phyloP scores from a whole-genome alignment of 2,329 filamentous ascomycete genomes.

The Drechmeria coniospora region DNA sequence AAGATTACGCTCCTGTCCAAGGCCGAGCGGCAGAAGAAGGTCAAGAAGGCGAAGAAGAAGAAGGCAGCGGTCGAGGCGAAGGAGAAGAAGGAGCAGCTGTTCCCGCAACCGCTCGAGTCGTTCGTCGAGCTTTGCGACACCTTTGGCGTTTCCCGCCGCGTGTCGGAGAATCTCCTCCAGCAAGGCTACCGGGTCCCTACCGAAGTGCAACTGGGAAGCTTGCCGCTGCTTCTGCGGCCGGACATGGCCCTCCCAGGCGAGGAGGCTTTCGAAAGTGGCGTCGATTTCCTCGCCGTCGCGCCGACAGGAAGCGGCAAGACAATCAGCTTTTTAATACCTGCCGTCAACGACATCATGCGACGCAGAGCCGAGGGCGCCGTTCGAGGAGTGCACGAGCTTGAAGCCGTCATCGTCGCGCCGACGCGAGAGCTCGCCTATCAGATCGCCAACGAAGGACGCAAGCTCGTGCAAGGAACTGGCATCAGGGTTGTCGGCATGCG shows the following conservation, averaged over 20 bases:
- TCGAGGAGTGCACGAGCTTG: slow-evolving; percentile 30
- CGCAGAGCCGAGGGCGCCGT: slow-evolving; percentile 31
- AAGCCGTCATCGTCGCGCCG: slow-evolving; percentile 59
- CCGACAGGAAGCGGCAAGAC: slow-evolving; percentile 97
- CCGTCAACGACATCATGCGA: slow-evolving; percentile 60
- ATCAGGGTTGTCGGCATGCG: slow-evolving; percentile 69
- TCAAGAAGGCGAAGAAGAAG: slow-evolving; percentile 41
- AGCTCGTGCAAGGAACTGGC: slow-evolving; percentile 60
- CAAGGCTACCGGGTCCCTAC: slow-evolving; percentile 82
- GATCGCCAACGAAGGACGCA: slow-evolving; percentile 74
- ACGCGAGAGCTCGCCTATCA: slow-evolving; percentile 67
- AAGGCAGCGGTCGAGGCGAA: slow-evolving; percentile 32
- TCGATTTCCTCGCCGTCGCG: slow-evolving; percentile 77
- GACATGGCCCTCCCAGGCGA: slow-evolving; percentile 29
- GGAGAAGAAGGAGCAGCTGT: slow-evolving; percentile 47
- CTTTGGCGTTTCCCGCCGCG: slow-evolving; percentile 57
- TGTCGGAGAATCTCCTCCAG: slow-evolving; percentile 65
- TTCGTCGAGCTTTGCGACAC: slow-evolving; percentile 57
- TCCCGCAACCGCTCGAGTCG: slow-evolving; percentile 62
- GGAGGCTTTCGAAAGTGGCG: slow-evolving; percentile 18
- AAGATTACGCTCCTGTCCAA: slow-evolving; percentile 66
- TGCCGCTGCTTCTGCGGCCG: slow-evolving; percentile 60
- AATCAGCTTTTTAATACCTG: slow-evolving; percentile 76
- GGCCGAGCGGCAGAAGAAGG: slow-evolving; percentile 22
- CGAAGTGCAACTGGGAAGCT: slow-evolving; percentile 76